Percentiles rank a stretch among this genome's conserved stretches.
Conservation (phyloP, 805 yeast species). For the Candida awuae region DNA sequence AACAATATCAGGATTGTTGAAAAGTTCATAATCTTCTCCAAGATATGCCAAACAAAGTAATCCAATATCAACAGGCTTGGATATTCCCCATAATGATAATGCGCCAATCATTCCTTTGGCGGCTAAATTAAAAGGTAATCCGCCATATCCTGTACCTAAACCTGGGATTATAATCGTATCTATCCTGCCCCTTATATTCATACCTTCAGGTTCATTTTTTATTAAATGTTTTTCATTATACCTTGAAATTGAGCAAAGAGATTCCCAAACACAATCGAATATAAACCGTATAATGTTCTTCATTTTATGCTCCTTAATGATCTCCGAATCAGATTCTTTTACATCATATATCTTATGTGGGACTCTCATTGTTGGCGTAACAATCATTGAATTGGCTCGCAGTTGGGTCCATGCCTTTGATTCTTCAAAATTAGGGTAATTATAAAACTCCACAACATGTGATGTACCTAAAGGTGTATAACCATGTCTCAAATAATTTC, state of each 20-base stretch:
- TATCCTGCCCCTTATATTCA: conserved; percentile 11
- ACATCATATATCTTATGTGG: conserved; percentile 21
- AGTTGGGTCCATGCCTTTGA: conserved; percentile 26
- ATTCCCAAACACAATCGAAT: conserved; percentile 34
- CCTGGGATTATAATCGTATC: conserved; percentile 30
- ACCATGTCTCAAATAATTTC: conserved; percentile 21
- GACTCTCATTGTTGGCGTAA: conserved; percentile 35
- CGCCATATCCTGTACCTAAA: conserved; percentile 35
- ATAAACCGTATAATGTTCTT: conserved; percentile 17
- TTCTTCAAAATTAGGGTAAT: conserved; percentile 11
- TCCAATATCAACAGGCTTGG: conserved; percentile 15
- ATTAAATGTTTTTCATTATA: conserved; percentile 16
- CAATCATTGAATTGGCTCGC: conserved; percentile 27
- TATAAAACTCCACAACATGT: conserved; percentile 25
- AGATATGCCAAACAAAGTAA: conserved; percentile 20
- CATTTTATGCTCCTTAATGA: not conserved
- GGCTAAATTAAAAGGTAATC: conserved; percentile 25
- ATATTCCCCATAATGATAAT: conserved; percentile 21
- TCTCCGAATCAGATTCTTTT: conserved; percentile 7
- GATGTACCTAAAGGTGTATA: conserved; percentile 28
- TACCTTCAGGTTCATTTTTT: conserved; percentile 5
- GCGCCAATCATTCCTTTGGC: conserved; percentile 32
- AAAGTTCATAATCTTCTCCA: conserved; percentile 17
- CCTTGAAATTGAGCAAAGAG: conserved; percentile 21
- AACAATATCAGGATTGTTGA: conserved; percentile 6